phyloP scores from a whole-genome alignment of 495 filamentous ascomycete genomes.

The Cercophora samala region DNA sequence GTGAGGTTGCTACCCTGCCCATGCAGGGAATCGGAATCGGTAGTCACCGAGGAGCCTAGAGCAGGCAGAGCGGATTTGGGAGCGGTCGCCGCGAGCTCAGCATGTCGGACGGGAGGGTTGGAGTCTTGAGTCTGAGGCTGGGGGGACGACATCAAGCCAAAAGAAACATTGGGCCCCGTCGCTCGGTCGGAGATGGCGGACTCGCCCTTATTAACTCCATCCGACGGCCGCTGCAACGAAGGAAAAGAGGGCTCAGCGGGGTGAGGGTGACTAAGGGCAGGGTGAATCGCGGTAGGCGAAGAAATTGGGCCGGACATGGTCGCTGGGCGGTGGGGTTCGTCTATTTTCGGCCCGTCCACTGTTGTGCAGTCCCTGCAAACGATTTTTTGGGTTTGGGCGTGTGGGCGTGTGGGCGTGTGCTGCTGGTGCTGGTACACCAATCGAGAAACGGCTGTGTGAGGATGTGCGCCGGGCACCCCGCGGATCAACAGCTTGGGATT shows the following conservation, averaged over 20 bases:
- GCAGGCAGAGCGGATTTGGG: constrained; percentile 14
- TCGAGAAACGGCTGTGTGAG: neutral
- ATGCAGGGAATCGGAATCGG: constrained; percentile 13
- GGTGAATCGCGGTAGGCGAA: constrained; percentile 41
- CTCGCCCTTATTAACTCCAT: constrained; percentile 27
- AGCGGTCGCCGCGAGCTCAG: constrained; percentile 11
- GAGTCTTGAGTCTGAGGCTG: constrained; percentile 2
- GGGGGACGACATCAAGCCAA: constrained; percentile 13
- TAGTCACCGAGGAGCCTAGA: constrained; percentile 14
- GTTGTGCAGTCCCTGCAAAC: constrained; percentile 1
- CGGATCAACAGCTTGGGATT: neutral
- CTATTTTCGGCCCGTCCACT: constrained; percentile 24
- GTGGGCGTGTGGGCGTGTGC: too few relatives aligned
- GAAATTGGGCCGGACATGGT: constrained; percentile 37
- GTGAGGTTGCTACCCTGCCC: neutral
- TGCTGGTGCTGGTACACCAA: neutral
- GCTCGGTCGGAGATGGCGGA: constrained; percentile 24
- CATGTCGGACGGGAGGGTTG: constrained; percentile 8
- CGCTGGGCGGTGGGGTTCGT: constrained; percentile 20
- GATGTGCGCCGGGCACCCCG: constrained; percentile 9
- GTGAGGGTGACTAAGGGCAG: constrained; percentile 31
- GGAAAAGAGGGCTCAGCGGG: constrained; percentile 25
- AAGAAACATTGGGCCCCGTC: constrained; percentile 23
- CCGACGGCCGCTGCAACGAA: constrained; percentile 12
- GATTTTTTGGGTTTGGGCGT: constrained; percentile 3